A percentile compares a stretch with the other conserved stretches of the same genome.
These are phyloP conservation scores for Colletotrichum sp. DNA, from an alignment of 2,329 filamentous ascomycete species.

Conservation along the genomic window DNA sequence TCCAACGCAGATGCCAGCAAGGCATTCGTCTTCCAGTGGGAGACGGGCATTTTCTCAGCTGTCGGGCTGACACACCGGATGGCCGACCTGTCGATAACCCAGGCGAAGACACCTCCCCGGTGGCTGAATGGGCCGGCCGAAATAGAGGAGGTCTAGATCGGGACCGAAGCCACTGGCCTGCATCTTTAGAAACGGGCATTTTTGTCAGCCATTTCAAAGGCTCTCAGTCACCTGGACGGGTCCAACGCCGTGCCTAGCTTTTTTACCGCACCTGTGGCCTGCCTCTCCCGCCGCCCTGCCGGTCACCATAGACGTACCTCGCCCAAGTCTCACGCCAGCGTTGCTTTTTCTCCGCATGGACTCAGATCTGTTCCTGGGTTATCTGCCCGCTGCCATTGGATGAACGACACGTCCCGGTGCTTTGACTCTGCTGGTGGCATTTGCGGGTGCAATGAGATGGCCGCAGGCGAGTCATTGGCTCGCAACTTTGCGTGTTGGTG, in stretches of 20 bases:
- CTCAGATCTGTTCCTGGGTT: neutral
- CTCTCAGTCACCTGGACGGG: neutral
- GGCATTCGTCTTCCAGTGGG: neutral
- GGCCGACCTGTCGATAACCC: neutral
- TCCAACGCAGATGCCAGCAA: constrained; percentile 3
- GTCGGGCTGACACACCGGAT: neutral
- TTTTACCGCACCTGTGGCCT: neutral
- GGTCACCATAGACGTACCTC: neutral
- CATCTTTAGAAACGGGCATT: neutral
- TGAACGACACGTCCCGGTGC: neutral
- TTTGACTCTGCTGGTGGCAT: neutral
- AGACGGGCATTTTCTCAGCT: neutral
- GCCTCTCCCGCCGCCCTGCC: neutral
- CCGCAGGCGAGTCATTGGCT: neutral
- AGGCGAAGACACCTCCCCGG: neutral
- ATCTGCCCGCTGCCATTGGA: neutral
- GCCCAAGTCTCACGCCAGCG: neutral
- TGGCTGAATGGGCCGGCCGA: neutral
- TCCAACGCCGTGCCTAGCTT: neutral
- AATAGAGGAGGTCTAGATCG: neutral
- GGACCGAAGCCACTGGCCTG: neutral
- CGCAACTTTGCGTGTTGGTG: neutral
- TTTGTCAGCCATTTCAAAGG: neutral
- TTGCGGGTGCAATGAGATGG: neutral
- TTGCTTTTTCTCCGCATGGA: neutral